A percentile compares a stretch with the other conserved stretches of the same genome.
Conservation (phyloP, 148 eudicot genomes). For the Linanthus parryae region DNA sequence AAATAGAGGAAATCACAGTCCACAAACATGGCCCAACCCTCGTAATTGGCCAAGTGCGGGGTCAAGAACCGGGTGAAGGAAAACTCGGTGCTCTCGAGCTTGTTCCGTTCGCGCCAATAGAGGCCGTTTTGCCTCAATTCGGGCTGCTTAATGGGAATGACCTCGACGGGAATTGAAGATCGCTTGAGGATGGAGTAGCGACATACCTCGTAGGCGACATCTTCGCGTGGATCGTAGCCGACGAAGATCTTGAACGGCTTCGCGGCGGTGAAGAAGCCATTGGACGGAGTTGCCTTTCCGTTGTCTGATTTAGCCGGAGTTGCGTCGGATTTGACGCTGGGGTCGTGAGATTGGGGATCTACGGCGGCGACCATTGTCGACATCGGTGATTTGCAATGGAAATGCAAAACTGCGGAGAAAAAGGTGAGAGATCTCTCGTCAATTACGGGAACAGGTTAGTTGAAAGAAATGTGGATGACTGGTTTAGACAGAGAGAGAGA, state of each 20-base stretch:
- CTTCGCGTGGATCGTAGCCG: slow-evolving; percentile 87
- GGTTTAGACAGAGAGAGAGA: neutral
- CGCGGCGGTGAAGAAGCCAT: slow-evolving; percentile 3
- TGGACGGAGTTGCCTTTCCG: slow-evolving; percentile 5
- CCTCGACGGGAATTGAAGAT: slow-evolving; percentile 69
- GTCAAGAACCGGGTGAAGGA: slow-evolving; percentile 81
- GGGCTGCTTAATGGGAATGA: slow-evolving; percentile 65
- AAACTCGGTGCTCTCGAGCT: slow-evolving; percentile 90
- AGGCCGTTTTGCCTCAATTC: slow-evolving; percentile 48
- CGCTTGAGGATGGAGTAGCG: slow-evolving; percentile 57
- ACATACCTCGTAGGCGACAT: slow-evolving; percentile 79
- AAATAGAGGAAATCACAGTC: slow-evolving; percentile 90
- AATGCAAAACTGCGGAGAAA: neutral
- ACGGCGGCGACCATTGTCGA: neutral
- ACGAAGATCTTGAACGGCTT: slow-evolving; percentile 62
- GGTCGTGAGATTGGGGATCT: neutral
- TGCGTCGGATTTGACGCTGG: neutral
- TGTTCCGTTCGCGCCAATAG: slow-evolving; percentile 76
- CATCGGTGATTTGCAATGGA: neutral
- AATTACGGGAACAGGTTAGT: neutral
- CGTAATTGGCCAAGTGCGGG: slow-evolving; percentile 57
- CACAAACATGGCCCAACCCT: slow-evolving; percentile 96
- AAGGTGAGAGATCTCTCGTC: neutral
- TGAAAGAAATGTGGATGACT: neutral
- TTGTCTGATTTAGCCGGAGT: neutral